phyloP scores from a whole-genome alignment of 495 filamentous ascomycete species.

The Aspergillus coremiiformis region DNA sequence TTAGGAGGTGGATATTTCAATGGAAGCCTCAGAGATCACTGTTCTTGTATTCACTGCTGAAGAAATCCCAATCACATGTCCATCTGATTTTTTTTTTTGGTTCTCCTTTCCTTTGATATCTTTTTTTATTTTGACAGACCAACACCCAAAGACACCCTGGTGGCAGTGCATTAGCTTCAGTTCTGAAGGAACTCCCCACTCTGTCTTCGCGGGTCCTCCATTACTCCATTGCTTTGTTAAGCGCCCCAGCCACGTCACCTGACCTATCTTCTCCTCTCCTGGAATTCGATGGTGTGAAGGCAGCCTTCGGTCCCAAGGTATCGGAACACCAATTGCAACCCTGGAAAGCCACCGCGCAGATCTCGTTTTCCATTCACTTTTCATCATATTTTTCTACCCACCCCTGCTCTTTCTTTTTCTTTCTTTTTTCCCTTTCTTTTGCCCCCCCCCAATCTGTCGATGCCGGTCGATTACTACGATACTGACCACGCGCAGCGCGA shows the following conservation, averaged over 20 bases:
- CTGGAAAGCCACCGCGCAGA: slow-evolving; percentile 3
- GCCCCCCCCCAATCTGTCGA: slow-evolving; percentile 16
- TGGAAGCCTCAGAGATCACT: neutral
- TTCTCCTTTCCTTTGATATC: neutral
- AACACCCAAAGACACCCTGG: neutral
- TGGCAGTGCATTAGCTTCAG: neutral
- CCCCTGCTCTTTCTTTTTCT: neutral
- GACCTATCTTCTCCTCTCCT: slow-evolving; percentile 9
- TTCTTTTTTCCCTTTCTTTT: slow-evolving; percentile 7
- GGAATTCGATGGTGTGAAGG: slow-evolving; percentile 1
- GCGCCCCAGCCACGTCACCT: slow-evolving; percentile 21
- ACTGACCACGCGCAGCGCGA: slow-evolving; percentile 66
- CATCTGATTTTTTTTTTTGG: neutral
- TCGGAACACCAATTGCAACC: slow-evolving; percentile 1
- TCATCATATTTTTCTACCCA: slow-evolving; percentile 4
- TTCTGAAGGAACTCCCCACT: neutral
- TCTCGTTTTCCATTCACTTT: slow-evolving; percentile 3
- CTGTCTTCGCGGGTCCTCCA: slow-evolving; percentile 1
- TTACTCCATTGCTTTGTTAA: slow-evolving; percentile 1
- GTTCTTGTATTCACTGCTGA: neutral
- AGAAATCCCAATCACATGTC: neutral
- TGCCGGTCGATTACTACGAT: slow-evolving; percentile 27
- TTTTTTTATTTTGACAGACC: neutral
- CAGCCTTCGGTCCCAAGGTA: neutral
- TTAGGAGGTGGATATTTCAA: neutral